A percentile compares a stretch with the other conserved stretches of the same genome.
These are phyloP conservation scores for Boletellus deceptivus DNA, from an alignment of 1,284 basidiomycete species.

Conservation along the genomic window DNA sequence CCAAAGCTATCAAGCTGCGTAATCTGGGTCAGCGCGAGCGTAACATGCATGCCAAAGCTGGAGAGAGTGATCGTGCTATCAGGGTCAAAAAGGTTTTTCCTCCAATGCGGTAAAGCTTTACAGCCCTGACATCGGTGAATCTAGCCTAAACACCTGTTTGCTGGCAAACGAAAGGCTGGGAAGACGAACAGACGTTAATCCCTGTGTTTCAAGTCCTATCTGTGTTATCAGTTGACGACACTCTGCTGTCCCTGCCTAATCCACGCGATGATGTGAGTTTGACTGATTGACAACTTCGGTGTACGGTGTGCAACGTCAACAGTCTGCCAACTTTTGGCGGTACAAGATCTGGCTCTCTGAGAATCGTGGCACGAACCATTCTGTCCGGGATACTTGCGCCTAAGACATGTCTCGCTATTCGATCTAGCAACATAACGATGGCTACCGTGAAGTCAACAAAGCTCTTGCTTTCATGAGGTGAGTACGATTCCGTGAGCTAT, in stretches of 20 bases:
- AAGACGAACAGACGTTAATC: slow-evolving; percentile 78
- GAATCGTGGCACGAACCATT: background rate
- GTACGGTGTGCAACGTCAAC: background rate
- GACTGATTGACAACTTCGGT: background rate
- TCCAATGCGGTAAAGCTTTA: slow-evolving; percentile 10
- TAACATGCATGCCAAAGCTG: slow-evolving; percentile 85
- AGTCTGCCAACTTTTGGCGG: background rate
- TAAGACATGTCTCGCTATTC: background rate
- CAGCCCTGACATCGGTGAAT: slow-evolving; percentile 14
- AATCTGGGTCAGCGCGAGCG: slow-evolving; percentile 83
- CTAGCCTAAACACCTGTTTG: slow-evolving; percentile 83
- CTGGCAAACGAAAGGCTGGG: slow-evolving; percentile 86
- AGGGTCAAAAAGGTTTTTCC: slow-evolving; percentile 71
- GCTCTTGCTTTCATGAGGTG: background rate
- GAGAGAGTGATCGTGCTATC: slow-evolving; percentile 84
- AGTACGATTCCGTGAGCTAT: background rate
- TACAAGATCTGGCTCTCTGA: background rate
- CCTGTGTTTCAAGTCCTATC: background rate
- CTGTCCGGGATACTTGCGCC: background rate
- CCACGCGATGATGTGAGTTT: slow-evolving; percentile 5
- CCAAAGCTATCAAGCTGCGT: slow-evolving; percentile 77
- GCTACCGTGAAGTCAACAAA: background rate
- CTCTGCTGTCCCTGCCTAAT: slow-evolving; percentile 1
- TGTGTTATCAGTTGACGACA: slow-evolving; percentile 6
- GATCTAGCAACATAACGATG: background rate